Base-by-base conservation (phyloP, 495 filamentous ascomycete genomes). In the Penicillium tannophilum region DNA sequence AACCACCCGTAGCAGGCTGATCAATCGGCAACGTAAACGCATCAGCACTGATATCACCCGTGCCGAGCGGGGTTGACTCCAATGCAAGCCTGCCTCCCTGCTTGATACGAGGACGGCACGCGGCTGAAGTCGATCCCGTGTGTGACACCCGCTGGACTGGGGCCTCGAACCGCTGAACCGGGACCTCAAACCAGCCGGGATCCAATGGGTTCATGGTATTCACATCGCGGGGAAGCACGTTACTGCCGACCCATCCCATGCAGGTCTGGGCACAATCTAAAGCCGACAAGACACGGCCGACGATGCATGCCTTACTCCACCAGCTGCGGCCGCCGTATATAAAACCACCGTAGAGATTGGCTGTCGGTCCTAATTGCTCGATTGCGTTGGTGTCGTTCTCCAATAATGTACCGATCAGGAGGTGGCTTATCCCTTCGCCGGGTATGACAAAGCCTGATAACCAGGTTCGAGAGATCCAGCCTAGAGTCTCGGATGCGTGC, bases 401-500 rank as follows among this genome's bases (percentile, higher is more conserved):
- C 17, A 96, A 66, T 20, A 94, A 58, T 0, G 90, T 88, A 1
- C 86, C 85, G 69, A 96, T 93, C 33, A 96, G 76, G 49, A 94
- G 84, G 63, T 94, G 89, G 30, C 81, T 82, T 42, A 92, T 78
- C 0, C 78, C 71, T 68, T 92, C 88, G 1, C 91, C 91, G 0
- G 91, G 91, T 28, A 94, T 72, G 41, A 94, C 84, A 24, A 96
- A 76, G 7, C 90, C 91, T 5, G 88, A 89, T 14, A 93, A 75
- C 73, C 89, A 94, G 31, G 85, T 88, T 57, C 89, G 86, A 17
- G 88, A 90, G 17, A 94, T 81, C 91, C 91, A 96, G n/a, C 91
- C 91, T 4, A 79, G 69, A 30, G 57, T 49, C 31, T 70, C 60
- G 2, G 39, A 36, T 5, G 45, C 43, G 41, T 67, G 56, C 4